Evolutionary conservation across 2,329 filamentous ascomycete genomes (phyloP), one percentile per base, ranked within the genome.

Genomic region (Ustulina deusta): DNA sequence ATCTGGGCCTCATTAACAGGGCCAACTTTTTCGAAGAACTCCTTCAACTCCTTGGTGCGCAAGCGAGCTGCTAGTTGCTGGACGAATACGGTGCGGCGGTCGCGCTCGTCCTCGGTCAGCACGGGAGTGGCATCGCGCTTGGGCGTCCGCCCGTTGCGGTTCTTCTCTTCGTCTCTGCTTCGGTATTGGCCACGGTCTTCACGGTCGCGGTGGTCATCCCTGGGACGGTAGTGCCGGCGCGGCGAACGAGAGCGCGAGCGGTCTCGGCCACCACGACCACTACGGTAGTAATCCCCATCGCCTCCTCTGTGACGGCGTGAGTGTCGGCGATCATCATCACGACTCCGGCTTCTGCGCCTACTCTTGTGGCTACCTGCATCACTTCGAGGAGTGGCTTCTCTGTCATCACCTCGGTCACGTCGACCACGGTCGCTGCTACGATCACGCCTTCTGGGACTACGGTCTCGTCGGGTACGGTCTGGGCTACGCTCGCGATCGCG

Each of bases 1-100:
- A 99, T 99, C 83, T 98, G 96, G 58, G 96, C 96, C 80, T 98
- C 96, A 75, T 96, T 97, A 63, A 99, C 96, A 44, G 93, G 90
- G 71, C 96, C 96, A 75, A 96, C 92, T 81, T 95, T 94, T 80
- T 97, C 93, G 78, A 99, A 99, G 80, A 99, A 99, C 69, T 90
- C 88, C 80, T 97, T 95, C 71, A 99, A 86, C 80, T 98, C 94
- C 77, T 93, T 94, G 63, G 93, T 97, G 74, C 95, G 91, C 72
- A 98, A 87, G 77, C 96, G 93, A 73, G 94, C 94, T 74, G 96
- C 96, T 78, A 99, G 91, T 82, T 99, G 96, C 84, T 99, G 96
- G 63, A 99, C 96, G 79, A 99, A 99, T 67, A 99, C 93, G 66
- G 97, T 99, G 76, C 96, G 92, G 75, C 93, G 91, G 83, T 99